These are phyloP conservation scores for Akebia trifoliata DNA, from an alignment of 164 flowering plant species.

Conservation along the genomic window DNA sequence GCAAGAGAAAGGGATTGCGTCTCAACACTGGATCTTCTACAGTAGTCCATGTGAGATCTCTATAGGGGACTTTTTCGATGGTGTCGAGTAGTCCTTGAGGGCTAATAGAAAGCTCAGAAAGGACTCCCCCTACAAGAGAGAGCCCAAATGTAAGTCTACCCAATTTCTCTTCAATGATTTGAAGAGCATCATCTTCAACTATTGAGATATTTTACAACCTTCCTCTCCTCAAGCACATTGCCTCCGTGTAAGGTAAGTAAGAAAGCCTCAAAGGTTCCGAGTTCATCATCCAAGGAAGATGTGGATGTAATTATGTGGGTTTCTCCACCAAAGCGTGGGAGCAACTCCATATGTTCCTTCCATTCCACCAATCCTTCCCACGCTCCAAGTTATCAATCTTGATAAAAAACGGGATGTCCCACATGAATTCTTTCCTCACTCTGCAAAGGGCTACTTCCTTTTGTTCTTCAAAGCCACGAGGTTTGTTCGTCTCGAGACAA, in stretches of 20 bases:
- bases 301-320: constrained; percentile 6
- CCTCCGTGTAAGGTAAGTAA: constrained; percentile 2
- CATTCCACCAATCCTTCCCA: constrained; percentile 14
- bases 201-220: not conserved
- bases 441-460: constrained; percentile 9
- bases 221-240: constrained; percentile 9
- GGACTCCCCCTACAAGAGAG: constrained; percentile 8
- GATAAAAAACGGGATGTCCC: constrained; percentile 7
- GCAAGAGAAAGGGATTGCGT: constrained; percentile 14
- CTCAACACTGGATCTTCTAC: constrained; percentile 9
- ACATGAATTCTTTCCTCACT: constrained; percentile 12
- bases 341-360: constrained; percentile 9
- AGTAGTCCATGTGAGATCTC: not conserved
- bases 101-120: constrained; percentile 4
- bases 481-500: not conserved
- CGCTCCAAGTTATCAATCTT: constrained; percentile 11
- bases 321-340: constrained; percentile 14
- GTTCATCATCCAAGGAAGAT: constrained; percentile 3
- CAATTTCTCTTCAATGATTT: constrained; percentile 12
- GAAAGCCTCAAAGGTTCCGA: constrained; percentile 1
- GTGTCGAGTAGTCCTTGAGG: constrained; percentile 8
- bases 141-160: constrained; percentile 11
- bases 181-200: constrained; percentile 5
- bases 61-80: not conserved
- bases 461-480: constrained; percentile 3